These are phyloP conservation scores for Cordia subcordata DNA, from an alignment of 257 asterid species.

Conservation along the genomic window DNA sequence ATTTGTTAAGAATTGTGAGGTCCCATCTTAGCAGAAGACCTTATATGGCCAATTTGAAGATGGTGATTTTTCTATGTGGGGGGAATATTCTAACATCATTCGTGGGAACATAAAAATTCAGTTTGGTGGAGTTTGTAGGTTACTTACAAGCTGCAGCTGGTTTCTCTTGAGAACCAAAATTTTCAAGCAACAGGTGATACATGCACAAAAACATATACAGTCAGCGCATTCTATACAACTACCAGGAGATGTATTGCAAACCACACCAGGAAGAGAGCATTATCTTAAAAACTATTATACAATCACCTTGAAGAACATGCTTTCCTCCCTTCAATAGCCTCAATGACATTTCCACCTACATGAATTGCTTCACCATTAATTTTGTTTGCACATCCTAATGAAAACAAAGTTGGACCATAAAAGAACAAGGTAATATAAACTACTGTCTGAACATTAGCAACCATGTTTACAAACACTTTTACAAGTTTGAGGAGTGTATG, in stretches of 20 bases:
- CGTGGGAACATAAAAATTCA: constrained; percentile 4
- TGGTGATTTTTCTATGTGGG: too few relatives aligned
- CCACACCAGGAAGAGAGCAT: background rate
- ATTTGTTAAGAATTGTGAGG: background rate
- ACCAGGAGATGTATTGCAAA: constrained; percentile 6
- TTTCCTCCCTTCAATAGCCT: constrained; percentile 75
- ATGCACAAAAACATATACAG: constrained; percentile 38
- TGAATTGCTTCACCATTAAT: constrained; percentile 17
- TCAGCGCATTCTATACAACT: constrained; percentile 28
- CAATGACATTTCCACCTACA: constrained; percentile 90
- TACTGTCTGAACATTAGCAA: too few relatives aligned
- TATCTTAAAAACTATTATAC: background rate
- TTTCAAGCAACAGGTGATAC: constrained; percentile 25
- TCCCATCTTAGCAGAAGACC: too few relatives aligned
- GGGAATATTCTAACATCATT: too few relatives aligned
- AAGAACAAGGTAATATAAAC: too few relatives aligned
- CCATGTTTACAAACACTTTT: too few relatives aligned
- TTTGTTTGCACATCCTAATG: too few relatives aligned
- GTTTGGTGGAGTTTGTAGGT: constrained; percentile 8
- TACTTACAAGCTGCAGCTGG: constrained; percentile 87
- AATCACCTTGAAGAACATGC: constrained; percentile 93
- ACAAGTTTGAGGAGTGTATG: too few relatives aligned
- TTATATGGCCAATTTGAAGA: too few relatives aligned
- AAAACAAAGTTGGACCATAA: too few relatives aligned
- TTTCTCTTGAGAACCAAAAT: constrained; percentile 62